Evolutionary conservation across 768 basidiomycete genomes (phyloP).

Genomic region (Mycena olivaceomarginata): DNA sequence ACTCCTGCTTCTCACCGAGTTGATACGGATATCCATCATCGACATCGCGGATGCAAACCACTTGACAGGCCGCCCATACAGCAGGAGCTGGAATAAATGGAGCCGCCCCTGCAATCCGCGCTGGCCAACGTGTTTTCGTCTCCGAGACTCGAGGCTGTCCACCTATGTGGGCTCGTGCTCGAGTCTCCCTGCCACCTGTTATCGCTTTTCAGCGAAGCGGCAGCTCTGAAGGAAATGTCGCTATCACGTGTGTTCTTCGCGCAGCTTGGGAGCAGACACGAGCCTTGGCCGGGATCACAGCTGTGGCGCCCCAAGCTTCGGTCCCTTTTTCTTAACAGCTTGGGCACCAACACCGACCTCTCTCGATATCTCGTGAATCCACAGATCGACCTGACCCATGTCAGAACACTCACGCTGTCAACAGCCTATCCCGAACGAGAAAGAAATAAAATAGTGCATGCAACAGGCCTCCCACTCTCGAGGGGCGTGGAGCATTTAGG

Average conservation of each 20-base stretch:
- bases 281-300: neutral
- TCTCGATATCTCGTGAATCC: neutral
- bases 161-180: neutral
- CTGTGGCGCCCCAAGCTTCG: neutral
- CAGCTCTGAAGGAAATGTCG: neutral
- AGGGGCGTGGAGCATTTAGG: neutral
- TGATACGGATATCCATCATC: neutral
- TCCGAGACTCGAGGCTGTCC: neutral
- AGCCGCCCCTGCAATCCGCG: neutral
- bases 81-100: neutral
- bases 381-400: neutral
- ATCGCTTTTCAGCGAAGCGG: neutral
- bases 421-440: neutral
- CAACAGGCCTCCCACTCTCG: neutral
- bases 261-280: accelerated
- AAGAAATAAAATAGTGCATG: neutral
- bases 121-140: neutral
- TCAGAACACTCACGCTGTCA: neutral
- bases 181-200: neutral
- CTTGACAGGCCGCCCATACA: neutral
- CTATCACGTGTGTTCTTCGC: neutral
- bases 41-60: neutral
- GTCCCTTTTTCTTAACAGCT: neutral
- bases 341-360: too few species aligned
- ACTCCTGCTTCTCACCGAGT: neutral